Evolutionary conservation across 306 rosid genomes (phyloP).

Genomic region (Delonix regia): DNA sequence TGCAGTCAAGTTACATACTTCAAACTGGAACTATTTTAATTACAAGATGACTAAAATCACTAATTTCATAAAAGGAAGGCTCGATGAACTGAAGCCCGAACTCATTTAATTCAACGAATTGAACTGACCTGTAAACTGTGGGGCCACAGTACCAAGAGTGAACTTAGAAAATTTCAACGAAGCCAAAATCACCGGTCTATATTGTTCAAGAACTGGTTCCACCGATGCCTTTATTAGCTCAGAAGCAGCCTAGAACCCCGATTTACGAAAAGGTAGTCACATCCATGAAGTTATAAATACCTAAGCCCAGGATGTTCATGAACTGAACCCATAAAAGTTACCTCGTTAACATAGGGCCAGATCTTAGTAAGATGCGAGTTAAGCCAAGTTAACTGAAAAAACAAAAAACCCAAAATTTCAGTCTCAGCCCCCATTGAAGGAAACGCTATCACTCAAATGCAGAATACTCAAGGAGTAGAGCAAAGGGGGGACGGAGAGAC

Average conservation of each 20-base stretch:
- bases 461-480: neutral
- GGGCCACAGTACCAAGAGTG: slow-evolving; percentile 95
- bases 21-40: neutral
- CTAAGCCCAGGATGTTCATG: neutral
- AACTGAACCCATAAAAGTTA: slow-evolving; percentile 25
- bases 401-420: slow-evolving; percentile 10
- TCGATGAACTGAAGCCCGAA: neutral
- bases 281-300: neutral
- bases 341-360: slow-evolving; percentile 97
- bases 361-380: slow-evolving; percentile 81
- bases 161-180: slow-evolving; percentile 89
- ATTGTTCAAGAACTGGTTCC: slow-evolving; percentile 88
- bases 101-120: neutral
- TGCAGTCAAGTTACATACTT: neutral
- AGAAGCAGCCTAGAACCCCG: slow-evolving; percentile 78
- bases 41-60: neutral
- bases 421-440: slow-evolving; percentile 9
- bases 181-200: slow-evolving; percentile 67
- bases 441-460: neutral
- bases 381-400: slow-evolving; percentile 77
- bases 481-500: neutral
- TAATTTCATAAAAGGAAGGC: neutral
- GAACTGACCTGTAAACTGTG: slow-evolving; percentile 86
- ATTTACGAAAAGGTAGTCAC: neutral
- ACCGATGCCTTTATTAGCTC: slow-evolving; percentile 80